Percentiles rank a stretch among this genome's conserved stretches.
phyloP scores from a whole-genome alignment of 371 early-diverging fungal species.

The Mucor lusitanicus region DNA sequence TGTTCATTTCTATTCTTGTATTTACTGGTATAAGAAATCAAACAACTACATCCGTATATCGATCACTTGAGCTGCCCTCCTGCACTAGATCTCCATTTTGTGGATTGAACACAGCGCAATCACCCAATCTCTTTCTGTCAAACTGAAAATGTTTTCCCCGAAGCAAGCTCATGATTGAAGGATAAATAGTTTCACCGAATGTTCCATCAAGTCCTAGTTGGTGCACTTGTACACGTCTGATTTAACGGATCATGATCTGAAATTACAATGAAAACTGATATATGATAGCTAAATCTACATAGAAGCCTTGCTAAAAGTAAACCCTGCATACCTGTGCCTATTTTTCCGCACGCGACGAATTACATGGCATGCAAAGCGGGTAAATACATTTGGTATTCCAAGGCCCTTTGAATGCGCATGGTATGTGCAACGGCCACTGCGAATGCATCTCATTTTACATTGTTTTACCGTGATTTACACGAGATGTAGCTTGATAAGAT shows the following conservation, averaged over 20 bases:
- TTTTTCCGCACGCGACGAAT: neutral
- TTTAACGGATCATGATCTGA: neutral
- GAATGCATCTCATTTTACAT: neutral
- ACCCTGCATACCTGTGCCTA: neutral
- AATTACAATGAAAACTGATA: neutral
- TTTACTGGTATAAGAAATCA: too few relatives aligned
- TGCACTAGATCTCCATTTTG: too few relatives aligned
- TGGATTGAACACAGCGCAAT: too few relatives aligned
- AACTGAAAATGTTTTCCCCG: neutral
- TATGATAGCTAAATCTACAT: neutral
- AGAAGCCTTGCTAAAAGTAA: neutral
- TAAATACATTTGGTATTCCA: neutral
- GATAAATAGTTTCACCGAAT: neutral
- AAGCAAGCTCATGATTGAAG: neutral
- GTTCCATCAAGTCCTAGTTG: neutral
- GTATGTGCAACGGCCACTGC: neutral
- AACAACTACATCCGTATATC: too few relatives aligned
- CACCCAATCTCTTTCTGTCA: too few relatives aligned
- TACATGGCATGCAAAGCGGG: neutral
- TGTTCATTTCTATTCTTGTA: too few relatives aligned
- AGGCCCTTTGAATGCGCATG: neutral
- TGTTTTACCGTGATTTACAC: neutral
- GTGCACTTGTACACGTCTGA: neutral
- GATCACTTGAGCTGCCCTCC: too few relatives aligned
- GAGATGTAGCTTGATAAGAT: neutral